These are phyloP conservation scores for Cenchrus purpureus DNA, from an alignment of 176 grass and related monocot genomes.

Conservation along the genomic window DNA sequence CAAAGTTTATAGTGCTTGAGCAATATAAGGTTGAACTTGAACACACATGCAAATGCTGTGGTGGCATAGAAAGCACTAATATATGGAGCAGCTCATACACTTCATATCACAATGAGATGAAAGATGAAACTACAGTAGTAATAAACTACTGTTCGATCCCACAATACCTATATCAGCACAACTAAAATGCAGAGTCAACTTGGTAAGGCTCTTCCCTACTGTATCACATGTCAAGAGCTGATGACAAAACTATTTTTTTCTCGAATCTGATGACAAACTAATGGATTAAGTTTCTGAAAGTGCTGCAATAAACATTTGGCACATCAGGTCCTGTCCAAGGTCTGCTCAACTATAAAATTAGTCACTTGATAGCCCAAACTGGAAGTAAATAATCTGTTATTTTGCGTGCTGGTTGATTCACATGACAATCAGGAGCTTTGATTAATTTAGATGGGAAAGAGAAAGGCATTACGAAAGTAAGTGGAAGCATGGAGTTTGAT, in stretches of 20 bases:
- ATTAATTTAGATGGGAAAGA: constrained; percentile 24
- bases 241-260: not conserved
- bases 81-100: not conserved
- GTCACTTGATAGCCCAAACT: not conserved
- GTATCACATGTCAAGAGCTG: not conserved
- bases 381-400: constrained; percentile 7
- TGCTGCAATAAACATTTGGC: constrained; percentile 2
- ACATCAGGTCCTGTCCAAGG: not conserved
- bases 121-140: not conserved
- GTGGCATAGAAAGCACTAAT: constrained; percentile 7
- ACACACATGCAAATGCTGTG: not conserved
- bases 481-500: constrained; percentile 14
- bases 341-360: constrained; percentile 1
- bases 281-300: constrained; percentile 12
- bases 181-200: constrained; percentile 4
- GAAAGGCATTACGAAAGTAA: not conserved
- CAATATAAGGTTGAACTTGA: not conserved
- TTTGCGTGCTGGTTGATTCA: not conserved
- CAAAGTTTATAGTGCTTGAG: constrained; percentile 3
- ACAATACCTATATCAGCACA: constrained; percentile 18
- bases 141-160: not conserved
- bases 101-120: not conserved
- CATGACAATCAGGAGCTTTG: not conserved
- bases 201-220: constrained; percentile 21
- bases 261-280: constrained; percentile 3